Conservation (phyloP, 805 yeast species). For the Kluyveromyces starmeri region DNA sequence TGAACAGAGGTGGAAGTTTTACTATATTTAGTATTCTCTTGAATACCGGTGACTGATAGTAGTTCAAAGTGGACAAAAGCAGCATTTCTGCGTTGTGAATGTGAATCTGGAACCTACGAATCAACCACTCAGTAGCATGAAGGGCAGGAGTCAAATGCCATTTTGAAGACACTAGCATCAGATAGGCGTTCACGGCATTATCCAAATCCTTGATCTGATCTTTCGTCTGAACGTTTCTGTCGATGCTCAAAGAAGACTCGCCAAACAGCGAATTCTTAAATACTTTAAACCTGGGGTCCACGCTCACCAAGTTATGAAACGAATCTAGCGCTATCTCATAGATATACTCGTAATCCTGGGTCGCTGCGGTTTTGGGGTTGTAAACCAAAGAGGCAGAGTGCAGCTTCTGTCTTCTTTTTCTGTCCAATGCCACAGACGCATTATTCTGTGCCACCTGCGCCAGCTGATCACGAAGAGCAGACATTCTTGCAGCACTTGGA, state of each 20-base stretch:
- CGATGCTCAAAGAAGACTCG: constrained; percentile 69
- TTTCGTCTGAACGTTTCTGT: constrained; percentile 70
- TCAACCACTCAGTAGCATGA: constrained; percentile 88
- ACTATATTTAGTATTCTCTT: constrained; percentile 65
- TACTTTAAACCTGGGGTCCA: constrained; percentile 67
- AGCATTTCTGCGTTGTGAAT: constrained; percentile 68
- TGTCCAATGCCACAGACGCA: constrained; percentile 70
- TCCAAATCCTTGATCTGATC: constrained; percentile 73
- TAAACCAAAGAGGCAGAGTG: constrained; percentile 85
- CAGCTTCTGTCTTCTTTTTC: constrained; percentile 76
- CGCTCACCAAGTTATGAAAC: constrained; percentile 54
- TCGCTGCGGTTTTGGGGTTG: constrained; percentile 81
- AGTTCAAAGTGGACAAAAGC: constrained; percentile 69
- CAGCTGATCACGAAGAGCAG: constrained; percentile 76
- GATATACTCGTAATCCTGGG: constrained; percentile 84
- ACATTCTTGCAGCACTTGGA: constrained; percentile 23
- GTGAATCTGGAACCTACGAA: constrained; percentile 83
- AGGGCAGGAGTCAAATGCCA: constrained; percentile 68
- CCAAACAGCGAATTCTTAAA: constrained; percentile 72
- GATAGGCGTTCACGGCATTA: constrained; percentile 63
- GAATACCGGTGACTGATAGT: constrained; percentile 65
- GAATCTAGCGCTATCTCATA: constrained; percentile 68
- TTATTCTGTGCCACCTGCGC: constrained; percentile 55
- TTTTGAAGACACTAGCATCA: constrained; percentile 66
- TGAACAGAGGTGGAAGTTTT: constrained; percentile 71